Conservation (phyloP, 192 early-diverging fungal genomes). For the Podila clonocystis region DNA sequence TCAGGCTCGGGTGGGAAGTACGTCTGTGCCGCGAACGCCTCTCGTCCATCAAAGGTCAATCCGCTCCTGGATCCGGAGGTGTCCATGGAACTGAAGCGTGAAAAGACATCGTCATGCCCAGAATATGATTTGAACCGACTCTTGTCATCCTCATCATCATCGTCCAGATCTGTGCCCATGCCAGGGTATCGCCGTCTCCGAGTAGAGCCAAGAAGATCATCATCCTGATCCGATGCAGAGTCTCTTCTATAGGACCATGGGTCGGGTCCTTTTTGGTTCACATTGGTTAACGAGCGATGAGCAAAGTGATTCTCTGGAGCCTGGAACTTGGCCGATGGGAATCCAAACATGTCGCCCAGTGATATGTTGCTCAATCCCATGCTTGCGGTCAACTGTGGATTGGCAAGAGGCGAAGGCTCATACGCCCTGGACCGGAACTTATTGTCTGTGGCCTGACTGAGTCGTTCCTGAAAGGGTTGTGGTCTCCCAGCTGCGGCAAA, state of each 20-base stretch:
- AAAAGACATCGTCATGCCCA: neutral
- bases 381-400: constrained; percentile 30
- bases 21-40: constrained; percentile 28
- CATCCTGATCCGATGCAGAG: neutral
- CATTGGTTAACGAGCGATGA: constrained; percentile 6
- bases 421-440: constrained; percentile 37
- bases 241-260: constrained; percentile 20
- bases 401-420: constrained; percentile 40
- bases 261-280: neutral
- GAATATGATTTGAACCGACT: neutral
- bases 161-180: constrained; percentile 20
- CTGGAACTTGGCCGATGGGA: constrained; percentile 45
- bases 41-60: constrained; percentile 6
- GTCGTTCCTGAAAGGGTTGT: neutral
- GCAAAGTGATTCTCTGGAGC: constrained; percentile 47
- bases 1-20: constrained; percentile 45
- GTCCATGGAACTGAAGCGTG: neutral
- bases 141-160: constrained; percentile 14
- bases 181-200: constrained; percentile 2
- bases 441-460: neutral
- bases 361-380: constrained; percentile 43
- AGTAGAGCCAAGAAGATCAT: neutral
- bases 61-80: neutral
- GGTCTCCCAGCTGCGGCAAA: neutral
- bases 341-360: constrained; percentile 42